Base-by-base conservation (phyloP, 768 basidiomycete genomes). In the Exidia glandulosa region DNA sequence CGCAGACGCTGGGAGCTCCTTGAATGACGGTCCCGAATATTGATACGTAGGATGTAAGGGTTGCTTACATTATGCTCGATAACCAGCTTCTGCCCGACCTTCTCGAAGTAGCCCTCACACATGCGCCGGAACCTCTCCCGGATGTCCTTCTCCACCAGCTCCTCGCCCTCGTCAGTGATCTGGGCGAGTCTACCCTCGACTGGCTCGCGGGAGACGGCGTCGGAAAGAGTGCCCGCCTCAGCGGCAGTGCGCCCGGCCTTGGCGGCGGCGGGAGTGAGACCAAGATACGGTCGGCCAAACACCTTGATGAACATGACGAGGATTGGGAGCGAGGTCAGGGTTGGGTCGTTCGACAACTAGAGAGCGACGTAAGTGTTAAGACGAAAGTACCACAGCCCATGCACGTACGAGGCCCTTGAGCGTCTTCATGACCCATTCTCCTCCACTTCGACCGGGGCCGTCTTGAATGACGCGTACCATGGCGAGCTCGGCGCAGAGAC, bases 31-130 rank as follows among this genome's bases (percentile, higher is more conserved):
- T 57, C 14, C 56, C 34, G 27, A 31, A 31, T 12, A 27, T 63
- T 59, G 1, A 59, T 0, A 71, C n/a, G n/a, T n/a, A n/a, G n/a
- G n/a, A n/a, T n/a, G n/a, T n/a, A n/a, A n/a, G n/a, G n/a, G n/a
- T n/a, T n/a, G n/a, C 78, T 62, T 65, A 93, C 93, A 68, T 89
- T 88, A 68, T 96, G 94, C 65, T 96, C 93, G 63, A 90, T 86
- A 47, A 91, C 80, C 13, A 97, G 79, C 68, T 95, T 94, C 76
- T 93, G 96, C 66, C 87, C 82, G 1, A 97, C 91, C 59, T 75
- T 88, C 12, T 94, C 92, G 66, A 94, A 96, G 71, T 97, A 98
- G 0, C 85, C 86, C 71, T 93, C 88, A 66, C 94, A 93, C 85
- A 95, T 88, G 63, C 87, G 85, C 73, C 86, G 88, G 74, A 97